These are phyloP conservation scores for Cytidiella melzeri DNA, from an alignment of 768 basidiomycete genomes.

Conservation along the genomic window DNA sequence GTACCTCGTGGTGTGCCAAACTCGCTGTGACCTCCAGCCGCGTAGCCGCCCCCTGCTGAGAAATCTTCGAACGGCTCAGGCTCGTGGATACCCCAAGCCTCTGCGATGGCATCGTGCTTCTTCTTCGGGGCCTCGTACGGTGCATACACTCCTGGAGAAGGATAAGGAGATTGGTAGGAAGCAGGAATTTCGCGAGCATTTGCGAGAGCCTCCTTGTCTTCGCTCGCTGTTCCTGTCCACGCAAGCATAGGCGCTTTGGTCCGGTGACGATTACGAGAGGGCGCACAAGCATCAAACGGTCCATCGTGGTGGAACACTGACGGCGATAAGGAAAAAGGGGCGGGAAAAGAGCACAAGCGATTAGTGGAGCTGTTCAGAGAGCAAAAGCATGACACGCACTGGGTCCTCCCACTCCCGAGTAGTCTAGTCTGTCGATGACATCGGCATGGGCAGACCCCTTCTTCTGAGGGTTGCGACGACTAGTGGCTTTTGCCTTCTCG, in stretches of 20 bases:
- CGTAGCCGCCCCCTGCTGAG: constrained; percentile 68
- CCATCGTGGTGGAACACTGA: constrained; percentile 91
- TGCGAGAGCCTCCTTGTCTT: constrained; percentile 33
- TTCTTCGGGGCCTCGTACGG: constrained; percentile 67
- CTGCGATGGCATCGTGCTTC: constrained; percentile 83
- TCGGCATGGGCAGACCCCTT: constrained; percentile 82
- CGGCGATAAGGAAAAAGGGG: neutral
- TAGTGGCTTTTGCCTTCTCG: constrained; percentile 38
- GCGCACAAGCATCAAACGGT: constrained; percentile 88
- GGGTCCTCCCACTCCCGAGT: constrained; percentile 67
- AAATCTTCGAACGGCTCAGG: constrained; percentile 91
- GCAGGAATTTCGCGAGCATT: constrained; percentile 19
- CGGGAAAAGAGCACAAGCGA: constrained; percentile 17
- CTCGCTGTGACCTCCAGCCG: constrained; percentile 17
- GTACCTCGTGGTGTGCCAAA: constrained; percentile 42
- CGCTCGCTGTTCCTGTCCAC: constrained; percentile 46
- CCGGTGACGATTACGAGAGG: constrained; percentile 78
- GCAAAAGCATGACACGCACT: constrained; percentile 44
- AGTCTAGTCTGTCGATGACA: constrained; percentile 86
- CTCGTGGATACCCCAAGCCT: constrained; percentile 91
- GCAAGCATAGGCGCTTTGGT: constrained; percentile 80
- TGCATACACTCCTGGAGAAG: constrained; percentile 32
- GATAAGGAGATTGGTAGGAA: constrained; percentile 40
- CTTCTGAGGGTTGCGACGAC: constrained; percentile 48
- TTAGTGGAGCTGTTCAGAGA: constrained; percentile 4